Base-by-base conservation (phyloP, 2,329 filamentous ascomycete species). In the Fusarium mangiferae region DNA sequence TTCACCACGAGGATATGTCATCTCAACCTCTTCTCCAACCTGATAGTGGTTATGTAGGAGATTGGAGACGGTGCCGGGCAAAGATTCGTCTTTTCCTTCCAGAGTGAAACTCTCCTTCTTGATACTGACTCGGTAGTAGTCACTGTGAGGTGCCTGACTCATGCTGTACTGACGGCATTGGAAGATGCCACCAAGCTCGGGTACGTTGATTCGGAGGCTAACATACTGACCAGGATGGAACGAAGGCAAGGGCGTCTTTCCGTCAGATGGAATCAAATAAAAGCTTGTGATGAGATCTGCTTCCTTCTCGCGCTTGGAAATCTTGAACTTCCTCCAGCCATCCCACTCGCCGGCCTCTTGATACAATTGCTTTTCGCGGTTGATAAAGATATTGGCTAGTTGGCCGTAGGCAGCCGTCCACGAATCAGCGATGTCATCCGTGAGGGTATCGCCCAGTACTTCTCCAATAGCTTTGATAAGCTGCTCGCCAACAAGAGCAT, bases 101-200 rank as follows among this genome's bases (percentile, higher is more conserved):
- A 58, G 15, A 13, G 35, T 35, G 6, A 48, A 48, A 4, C 39
- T 52, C n/a, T 66, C 63, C 13, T 49, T 62, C 51, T 93, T 93
- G 59, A 94, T 87, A 59, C 87, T 91, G 81, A 94, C 91, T 56
- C 91, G 88, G 80, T 92, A 92, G 80, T 90, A 87, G 45, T 87
- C 84, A 15, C 85, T 81, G 8, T 84, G 83, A 5, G 90, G 90
- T 51, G 87, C 85, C 75, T 93, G 90, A 75, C 88, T 91, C 66
- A 94, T 86, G 41, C 90, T 92, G 82, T 93, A 94, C 81, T 94
- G 92, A 51, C 92, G 85, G 15, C 89, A 86, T 79, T 94, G 92
- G 73, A 85, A 82, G 77, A 89, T 87, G 17, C 52, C 44, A 28
- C 87, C 87, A 55, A 88, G 82, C 4, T 84, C 83, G 0, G 90